Evolutionary conservation across 345 rosid species (phyloP), one percentile per base, ranked within the genome.

Genomic region (Euphorbia peplus): DNA sequence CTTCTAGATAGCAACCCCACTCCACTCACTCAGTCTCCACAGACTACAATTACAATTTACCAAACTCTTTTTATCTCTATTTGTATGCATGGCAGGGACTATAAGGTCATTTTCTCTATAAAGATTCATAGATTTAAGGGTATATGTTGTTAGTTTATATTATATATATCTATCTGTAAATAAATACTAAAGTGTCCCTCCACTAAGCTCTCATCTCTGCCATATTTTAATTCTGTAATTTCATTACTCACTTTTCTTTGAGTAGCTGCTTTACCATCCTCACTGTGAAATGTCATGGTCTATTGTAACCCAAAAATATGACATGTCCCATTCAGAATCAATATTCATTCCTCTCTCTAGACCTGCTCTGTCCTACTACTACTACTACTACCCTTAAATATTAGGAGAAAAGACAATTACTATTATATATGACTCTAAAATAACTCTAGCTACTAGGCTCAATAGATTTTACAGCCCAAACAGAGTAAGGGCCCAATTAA

Each of bases 1-100:
- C 51, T 53, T 39, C 42, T 47, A 57, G 84, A 75, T 63, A 41
- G 81, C 74, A 67, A 77, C 82, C 69, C 47, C 60, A 57, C 70
- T 58, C 79, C 37, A 32, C 37, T 32, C 37, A 32, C 37, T 6
- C 37, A 32, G 37, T 32, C 37, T 32, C 75, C 19, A 51, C 24
- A 53, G 73, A 77, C 80, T 58, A 30, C 32, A 63, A 64, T 8
- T 57, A 25, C 41, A 63, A n/a, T n/a, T n/a, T n/a, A n/a, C n/a
- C n/a, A 65, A 12, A 9, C 64, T 51, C 46, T 68, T 44, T 32
- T 32, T n/a, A n/a, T n/a, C n/a, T n/a, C 4, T 32, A 2, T 32
- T 32, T 32, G 4, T 32, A 3, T 2, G 37, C 37, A 32, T 32
- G 37, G n/a, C n/a, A n/a, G n/a, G 37, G 37, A 32, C 37, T 32